A percentile compares a stretch with the other conserved stretches of the same genome.
These are phyloP conservation scores for Aspergillus hortae DNA, from an alignment of 2,329 filamentous ascomycete genomes.

Conservation along the genomic window DNA sequence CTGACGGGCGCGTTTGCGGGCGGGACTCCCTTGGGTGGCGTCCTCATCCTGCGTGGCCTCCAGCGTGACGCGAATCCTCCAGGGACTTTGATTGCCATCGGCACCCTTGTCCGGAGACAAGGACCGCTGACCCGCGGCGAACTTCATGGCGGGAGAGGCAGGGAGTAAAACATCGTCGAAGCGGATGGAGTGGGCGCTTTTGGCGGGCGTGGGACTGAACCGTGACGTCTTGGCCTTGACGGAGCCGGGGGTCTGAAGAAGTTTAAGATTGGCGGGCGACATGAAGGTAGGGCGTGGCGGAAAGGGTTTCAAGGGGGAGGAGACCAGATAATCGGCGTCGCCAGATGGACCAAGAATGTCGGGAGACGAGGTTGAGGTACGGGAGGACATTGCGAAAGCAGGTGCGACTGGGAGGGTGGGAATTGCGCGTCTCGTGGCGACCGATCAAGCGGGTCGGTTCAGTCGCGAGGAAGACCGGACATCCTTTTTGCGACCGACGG, in stretches of 20 bases:
- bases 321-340: conserved; percentile 41
- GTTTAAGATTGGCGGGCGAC: conserved; percentile 33
- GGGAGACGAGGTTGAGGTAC: conserved; percentile 39
- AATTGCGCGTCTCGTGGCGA: neutral
- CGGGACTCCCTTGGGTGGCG: conserved; percentile 25
- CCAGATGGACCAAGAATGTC: conserved; percentile 42
- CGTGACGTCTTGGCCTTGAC: conserved; percentile 29
- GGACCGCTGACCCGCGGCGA: conserved; percentile 26
- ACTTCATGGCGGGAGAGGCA: conserved; percentile 32
- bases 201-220: conserved; percentile 33
- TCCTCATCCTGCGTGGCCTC: conserved; percentile 45
- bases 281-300: conserved; percentile 36
- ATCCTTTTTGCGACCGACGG: too few species aligned
- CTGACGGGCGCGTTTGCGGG: conserved; percentile 29
- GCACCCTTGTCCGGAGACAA: conserved; percentile 37
- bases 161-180: conserved; percentile 43
- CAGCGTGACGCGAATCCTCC: conserved; percentile 47
- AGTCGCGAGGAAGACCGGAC: neutral
- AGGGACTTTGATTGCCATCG: conserved; percentile 43
- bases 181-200: conserved; percentile 37
- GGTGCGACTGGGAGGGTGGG: conserved; percentile 9
- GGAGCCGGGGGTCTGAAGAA: conserved; percentile 29
- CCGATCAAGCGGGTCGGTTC: neutral
- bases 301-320: conserved; percentile 39
- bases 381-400: conserved; percentile 30